These are phyloP conservation scores for Volvox carteri DNA, from an alignment of 163 green algal genomes.

Conservation along the genomic window DNA sequence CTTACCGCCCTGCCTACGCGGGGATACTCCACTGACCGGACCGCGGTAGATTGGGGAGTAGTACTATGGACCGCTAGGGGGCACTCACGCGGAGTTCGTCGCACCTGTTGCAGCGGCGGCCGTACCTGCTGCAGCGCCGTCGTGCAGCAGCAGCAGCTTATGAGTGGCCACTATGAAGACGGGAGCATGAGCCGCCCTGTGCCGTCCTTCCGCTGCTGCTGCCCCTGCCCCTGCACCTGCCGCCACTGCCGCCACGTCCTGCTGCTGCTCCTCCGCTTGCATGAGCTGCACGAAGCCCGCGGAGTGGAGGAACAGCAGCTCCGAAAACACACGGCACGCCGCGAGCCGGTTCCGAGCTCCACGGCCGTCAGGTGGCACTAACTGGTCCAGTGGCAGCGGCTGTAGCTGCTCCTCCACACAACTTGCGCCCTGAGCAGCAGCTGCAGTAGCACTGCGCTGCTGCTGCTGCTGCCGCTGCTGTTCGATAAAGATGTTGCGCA, in stretches of 20 bases:
- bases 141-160: too few species aligned
- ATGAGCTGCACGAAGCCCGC: background rate
- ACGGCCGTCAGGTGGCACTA: background rate
- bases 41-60: too few species aligned
- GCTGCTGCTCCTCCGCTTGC: slow-evolving; percentile 4
- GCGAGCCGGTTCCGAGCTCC: background rate
- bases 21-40: too few species aligned
- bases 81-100: too few species aligned
- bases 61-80: too few species aligned
- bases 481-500: background rate
- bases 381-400: background rate
- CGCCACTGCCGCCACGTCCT: background rate
- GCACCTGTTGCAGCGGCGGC: too few species aligned
- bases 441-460: background rate
- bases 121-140: too few species aligned
- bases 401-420: background rate
- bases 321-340: background rate
- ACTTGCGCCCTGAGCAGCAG: background rate
- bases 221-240: background rate
- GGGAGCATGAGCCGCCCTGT: background rate
- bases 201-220: background rate
- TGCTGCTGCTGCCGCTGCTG: background rate
- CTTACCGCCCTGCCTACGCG: too few species aligned
- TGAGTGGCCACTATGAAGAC: background rate
- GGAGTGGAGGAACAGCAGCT: slow-evolving; percentile 36